Base-by-base conservation (phyloP, 768 basidiomycete species). In the Amanita phalloides region DNA sequence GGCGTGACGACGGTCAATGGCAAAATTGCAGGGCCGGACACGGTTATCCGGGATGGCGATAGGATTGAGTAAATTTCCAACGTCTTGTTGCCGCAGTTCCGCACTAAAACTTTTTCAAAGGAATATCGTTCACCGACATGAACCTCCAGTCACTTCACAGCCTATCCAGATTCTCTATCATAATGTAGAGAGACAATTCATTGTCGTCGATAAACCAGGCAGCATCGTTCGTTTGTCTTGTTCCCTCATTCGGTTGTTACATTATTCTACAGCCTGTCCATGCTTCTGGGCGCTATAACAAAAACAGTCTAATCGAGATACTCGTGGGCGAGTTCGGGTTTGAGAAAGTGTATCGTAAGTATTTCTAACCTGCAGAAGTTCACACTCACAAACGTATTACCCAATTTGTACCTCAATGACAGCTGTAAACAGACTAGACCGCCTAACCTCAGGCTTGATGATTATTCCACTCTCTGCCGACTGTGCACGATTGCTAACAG, bases 1-100 rank as follows among this genome's bases (percentile, higher is more conserved):
- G 95, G 95, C 2, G 89, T 95, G n/a, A 94, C 92, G 7, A 91
- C 89, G 6, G 78, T 99, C 53, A 97, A 99, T 61, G 93, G 92
- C n/a, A 77, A 80, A 45, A 70, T 82, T n/a, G 92, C 91, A 2
- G 75, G 72, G 28, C 84, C 90, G 4, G 81, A 86, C 51, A 86
- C 83, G 6, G 75, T 95, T 11, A 73, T 99, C 45, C 72, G 71
- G 53, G 85, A 95, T 58, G 92, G 92, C 6, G 95, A 99, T 65
- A 75, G 89, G 25, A 83, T 96, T 47, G 90, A 95, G 90, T 91
- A 55, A 56, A 54, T 52, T 51, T 36, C 17, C 42, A 26, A 3
- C 33, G 2, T 36, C 33, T 71, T 54, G 47, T 54, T 35, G 50
- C 36, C 28, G 36, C 48, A 28, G 41, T 51, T 46, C 25, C 38